Conservation (phyloP, 202 grass and related monocot genomes). For the Panicum hallii region DNA sequence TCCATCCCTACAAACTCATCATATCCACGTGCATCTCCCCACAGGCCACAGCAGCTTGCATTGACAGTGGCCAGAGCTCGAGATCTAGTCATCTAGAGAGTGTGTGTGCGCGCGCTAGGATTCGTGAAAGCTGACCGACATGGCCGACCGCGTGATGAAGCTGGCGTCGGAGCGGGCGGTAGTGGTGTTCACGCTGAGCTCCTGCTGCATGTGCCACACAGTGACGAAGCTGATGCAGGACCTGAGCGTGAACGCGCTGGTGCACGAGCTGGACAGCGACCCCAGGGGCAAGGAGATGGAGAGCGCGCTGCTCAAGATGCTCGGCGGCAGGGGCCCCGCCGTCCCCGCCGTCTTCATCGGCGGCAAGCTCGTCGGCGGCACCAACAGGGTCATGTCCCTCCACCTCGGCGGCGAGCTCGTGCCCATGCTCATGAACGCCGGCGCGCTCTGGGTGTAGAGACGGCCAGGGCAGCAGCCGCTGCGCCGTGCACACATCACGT, state of each 20-base stretch:
- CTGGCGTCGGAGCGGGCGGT: conserved; percentile 64
- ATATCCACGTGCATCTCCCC: not conserved
- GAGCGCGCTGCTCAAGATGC: conserved; percentile 57
- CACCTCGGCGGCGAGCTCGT: conserved; percentile 64
- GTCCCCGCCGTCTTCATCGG: conserved; percentile 69
- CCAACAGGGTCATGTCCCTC: conserved; percentile 72
- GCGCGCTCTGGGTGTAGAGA: conserved; percentile 41
- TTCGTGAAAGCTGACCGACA: no score
- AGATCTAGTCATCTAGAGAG: not conserved
- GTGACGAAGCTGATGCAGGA: conserved; percentile 59
- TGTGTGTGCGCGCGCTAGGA: no score
- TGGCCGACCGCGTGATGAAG: conserved; percentile 61
- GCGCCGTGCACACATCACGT: no score
- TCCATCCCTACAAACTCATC: not conserved
- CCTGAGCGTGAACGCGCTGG: conserved; percentile 58
- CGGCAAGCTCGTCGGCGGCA: conserved; percentile 65
- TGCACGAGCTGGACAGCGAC: conserved; percentile 68
- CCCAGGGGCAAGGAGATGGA: conserved; percentile 68
- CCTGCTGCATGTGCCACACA: conserved; percentile 75
- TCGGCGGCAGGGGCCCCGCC: conserved; percentile 30
- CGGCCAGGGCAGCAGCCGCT: not conserved
- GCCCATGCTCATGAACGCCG: conserved; percentile 63
- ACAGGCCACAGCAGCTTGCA: not conserved
- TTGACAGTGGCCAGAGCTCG: not conserved
- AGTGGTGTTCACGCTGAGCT: conserved; percentile 70